phyloP scores from a whole-genome alignment of 352 stramenopile species.

The Albugo laibachii region DNA sequence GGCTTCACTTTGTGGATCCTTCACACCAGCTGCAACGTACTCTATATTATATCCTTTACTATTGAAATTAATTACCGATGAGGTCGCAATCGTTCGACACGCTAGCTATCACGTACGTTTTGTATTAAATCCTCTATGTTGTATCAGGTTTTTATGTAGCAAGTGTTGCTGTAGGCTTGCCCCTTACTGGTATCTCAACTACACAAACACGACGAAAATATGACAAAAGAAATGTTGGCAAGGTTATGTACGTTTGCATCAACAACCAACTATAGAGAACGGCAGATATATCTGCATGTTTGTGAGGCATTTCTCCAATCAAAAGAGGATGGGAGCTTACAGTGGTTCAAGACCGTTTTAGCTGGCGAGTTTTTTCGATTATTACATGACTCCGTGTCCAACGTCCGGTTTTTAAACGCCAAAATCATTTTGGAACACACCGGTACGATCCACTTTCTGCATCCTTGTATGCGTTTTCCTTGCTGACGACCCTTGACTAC shows the following conservation, averaged over 20 bases:
- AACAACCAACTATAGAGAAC: constrained; percentile 34
- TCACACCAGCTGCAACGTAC: constrained; percentile 48
- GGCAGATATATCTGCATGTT: constrained; percentile 50
- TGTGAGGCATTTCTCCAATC: constrained; percentile 27
- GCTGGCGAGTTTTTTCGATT: constrained; percentile 29
- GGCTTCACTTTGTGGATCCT: constrained; percentile 43
- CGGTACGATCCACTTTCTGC: constrained; percentile 7
- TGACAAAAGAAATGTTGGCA: constrained; percentile 16
- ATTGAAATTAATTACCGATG: constrained; percentile 53
- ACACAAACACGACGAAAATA: constrained; percentile 20
- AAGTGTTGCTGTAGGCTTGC: constrained; percentile 20
- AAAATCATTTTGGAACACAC: constrained; percentile 25
- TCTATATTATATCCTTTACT: constrained; percentile 53
- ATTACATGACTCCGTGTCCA: constrained; percentile 40
- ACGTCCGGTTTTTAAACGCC: constrained; percentile 45
- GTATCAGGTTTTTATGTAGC: constrained; percentile 1
- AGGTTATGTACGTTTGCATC: constrained; percentile 29
- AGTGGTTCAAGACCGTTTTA: constrained; percentile 33
- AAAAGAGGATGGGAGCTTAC: constrained; percentile 2
- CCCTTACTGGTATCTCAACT: constrained; percentile 36
- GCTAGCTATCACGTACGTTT: constrained; percentile 28
- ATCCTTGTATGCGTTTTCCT: neutral
- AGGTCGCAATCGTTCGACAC: constrained; percentile 49
- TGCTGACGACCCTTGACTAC: no score
- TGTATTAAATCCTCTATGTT: no score